Base-by-base conservation (phyloP, 2,329 filamentous ascomycete genomes). In the Juglanconis sp. region DNA sequence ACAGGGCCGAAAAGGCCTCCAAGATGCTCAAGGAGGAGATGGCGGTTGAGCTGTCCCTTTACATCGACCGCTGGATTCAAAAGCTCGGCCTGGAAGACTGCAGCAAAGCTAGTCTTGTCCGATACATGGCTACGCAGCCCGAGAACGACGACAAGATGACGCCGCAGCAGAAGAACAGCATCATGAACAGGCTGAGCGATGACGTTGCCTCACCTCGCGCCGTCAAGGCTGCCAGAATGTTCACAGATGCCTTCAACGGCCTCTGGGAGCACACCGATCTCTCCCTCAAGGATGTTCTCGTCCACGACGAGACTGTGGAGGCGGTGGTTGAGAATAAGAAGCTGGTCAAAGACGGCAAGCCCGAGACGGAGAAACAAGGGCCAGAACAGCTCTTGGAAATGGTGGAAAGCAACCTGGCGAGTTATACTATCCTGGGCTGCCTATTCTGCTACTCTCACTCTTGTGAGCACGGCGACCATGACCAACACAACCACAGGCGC, bases 381-480 rank as follows among this genome's bases (percentile, higher is more conserved):
- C 72, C 76, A 35, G 71, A 76, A 36, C 74, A 76, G 6, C 63
- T 76, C 13, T 53, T 73, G 48, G 68, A 69, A n/a, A 67, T 65
- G 57, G 75, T 79, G 11, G 80, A 83, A 65, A 75, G 75, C 30
- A 76, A 78, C 40, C 68, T 86, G 31, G 80, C 81, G 53, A 85
- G 81, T 1, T 84, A 85, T 66, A 78, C 78, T 36, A 76, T 82
- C 9, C 74, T 86, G 15, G 81, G 81, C 11, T 87, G 84, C 65
- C 71, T 84, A n/a, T 79, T 85, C 55, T 87, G 84, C 70, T 82
- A 79, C 66, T 81, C 81, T 54, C 80, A 86, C 68, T 84, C 83
- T 11, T 87, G 84, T 61, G 84, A 86, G 66, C 84, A 87, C 63
- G 84, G 83, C 50, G 83, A 85, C 57, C 85, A 84, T 55, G 80